Evolutionary conservation across 805 yeast species (phyloP), one percentile per base, ranked within the genome.

Genomic region (Metschnikowia corniflorae): DNA sequence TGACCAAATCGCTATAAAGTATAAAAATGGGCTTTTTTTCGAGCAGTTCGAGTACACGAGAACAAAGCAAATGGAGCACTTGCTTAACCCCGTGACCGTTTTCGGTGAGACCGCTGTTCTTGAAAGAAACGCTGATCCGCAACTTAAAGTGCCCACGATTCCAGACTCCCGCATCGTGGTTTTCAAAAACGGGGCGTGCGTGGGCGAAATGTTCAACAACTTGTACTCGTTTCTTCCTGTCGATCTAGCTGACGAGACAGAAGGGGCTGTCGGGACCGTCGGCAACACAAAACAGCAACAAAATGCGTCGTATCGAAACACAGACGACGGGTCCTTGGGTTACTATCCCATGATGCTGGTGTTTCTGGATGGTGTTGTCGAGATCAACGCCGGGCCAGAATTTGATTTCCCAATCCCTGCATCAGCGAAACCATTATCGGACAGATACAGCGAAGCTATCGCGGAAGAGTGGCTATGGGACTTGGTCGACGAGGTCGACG

Each of bases 261-360:
- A 35, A 9, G 42, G 40, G 7, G 35, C 43, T 12, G 31, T 36
- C 9, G 42, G 40, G 7, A 37, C 43, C 13, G 61, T 51, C 20
- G 28, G 46, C 10, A 51, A 58, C 44, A 51, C 61, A 4, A 50
- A 49, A 20, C 70, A 68, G 41, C 60, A 49, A 45, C 69, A 55
- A 42, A 59, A 68, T 44, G 65, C 60, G 45, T 63, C 56, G 31
- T 63, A 61, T 46, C 47, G 54, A 31, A 48, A 68, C 55, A 52
- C 76, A 50, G 94, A 93, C 55, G 96, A 93, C 55, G 95, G 95
- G 0, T 65, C 77, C 28, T 61, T 87, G 37, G 98, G 97, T 0
- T 93, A 93, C 56, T 93, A 80, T 60, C 97, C 98, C 1, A 86
- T 88, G 65, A 70, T 86, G 22, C 84, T 95, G 37, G 84, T 83